phyloP scores from a whole-genome alignment of 148 eudicot species.

The Vaccinium vitisidaea region DNA sequence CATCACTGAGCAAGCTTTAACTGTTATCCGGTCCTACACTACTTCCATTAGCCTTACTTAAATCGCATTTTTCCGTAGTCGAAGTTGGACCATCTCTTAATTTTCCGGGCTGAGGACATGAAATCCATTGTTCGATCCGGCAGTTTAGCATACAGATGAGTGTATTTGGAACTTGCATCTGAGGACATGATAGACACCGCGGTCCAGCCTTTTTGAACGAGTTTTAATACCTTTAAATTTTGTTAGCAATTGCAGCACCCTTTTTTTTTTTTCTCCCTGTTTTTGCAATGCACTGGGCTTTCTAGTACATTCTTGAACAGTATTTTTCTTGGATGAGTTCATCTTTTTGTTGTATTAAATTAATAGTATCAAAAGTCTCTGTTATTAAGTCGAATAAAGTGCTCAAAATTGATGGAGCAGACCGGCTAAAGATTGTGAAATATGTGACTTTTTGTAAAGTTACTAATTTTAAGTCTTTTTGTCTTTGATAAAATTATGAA shows the following conservation, averaged over 20 bases:
- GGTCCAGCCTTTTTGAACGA: not conserved
- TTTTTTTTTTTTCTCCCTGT: not conserved
- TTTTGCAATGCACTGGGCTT: not conserved
- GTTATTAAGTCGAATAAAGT: not conserved
- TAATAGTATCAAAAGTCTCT: not conserved
- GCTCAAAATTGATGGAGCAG: not conserved
- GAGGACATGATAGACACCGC: not conserved
- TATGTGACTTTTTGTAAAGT: not conserved
- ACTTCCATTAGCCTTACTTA: constrained; percentile 64
- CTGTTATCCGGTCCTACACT: constrained; percentile 68
- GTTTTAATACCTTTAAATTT: not conserved
- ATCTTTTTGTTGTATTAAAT: too few relatives aligned
- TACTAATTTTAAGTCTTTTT: not conserved
- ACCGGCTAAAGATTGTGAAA: not conserved
- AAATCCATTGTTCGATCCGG: not conserved
- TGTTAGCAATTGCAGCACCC: constrained; percentile 3
- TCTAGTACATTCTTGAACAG: not conserved
- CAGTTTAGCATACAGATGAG: not conserved
- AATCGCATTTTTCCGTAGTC: constrained; percentile 8
- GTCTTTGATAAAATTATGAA: too few relatives aligned
- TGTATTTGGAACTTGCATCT: not conserved
- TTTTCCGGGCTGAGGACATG: not conserved
- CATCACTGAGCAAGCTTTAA: constrained; percentile 80
- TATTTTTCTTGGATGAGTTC: not conserved
- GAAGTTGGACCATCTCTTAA: constrained; percentile 9